These are phyloP conservation scores for Arthrobotrys pseudoclavata DNA, from an alignment of 2,329 filamentous ascomycete species.

Conservation along the genomic window DNA sequence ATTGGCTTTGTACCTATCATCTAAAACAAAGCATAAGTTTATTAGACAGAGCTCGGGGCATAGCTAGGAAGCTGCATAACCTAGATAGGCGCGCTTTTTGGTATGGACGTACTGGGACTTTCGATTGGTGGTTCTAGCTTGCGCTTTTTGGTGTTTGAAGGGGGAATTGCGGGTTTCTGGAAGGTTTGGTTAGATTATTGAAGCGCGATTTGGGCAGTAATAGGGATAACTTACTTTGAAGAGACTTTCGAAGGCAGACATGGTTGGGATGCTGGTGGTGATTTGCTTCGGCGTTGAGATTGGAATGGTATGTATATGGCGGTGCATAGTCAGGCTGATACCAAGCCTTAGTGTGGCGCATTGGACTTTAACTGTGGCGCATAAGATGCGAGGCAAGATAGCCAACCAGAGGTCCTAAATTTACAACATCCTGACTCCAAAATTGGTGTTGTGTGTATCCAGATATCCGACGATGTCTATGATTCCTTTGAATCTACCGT, in stretches of 20 bases:
- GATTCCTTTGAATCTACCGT: too few relatives aligned
- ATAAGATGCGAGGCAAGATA: neutral
- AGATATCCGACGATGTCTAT: neutral
- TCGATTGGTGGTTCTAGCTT: conserved; percentile 75
- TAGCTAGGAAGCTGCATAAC: neutral
- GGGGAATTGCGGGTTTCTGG: conserved; percentile 63
- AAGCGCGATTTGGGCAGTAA: neutral
- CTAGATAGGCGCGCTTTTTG: conserved; percentile 7
- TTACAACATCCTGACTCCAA: neutral
- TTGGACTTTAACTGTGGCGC: too few relatives aligned
- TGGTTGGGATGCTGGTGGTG: conserved; percentile 25
- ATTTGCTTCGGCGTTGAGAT: neutral
- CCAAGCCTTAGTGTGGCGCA: neutral
- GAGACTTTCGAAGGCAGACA: conserved; percentile 60
- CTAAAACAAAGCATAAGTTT: conserved; percentile 65
- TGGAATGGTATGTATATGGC: neutral
- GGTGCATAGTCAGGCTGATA: neutral
- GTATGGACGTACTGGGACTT: conserved; percentile 70
- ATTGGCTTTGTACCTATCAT: conserved; percentile 75
- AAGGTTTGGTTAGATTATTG: conserved; percentile 1
- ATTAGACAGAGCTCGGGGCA: neutral
- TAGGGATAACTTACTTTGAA: conserved; percentile 44
- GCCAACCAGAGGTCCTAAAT: neutral
- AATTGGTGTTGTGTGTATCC: neutral
- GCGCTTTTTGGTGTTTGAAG: conserved; percentile 71